These are phyloP conservation scores for Boechera divaricarpa DNA, from an alignment of 345 rosid species.

Conservation along the genomic window DNA sequence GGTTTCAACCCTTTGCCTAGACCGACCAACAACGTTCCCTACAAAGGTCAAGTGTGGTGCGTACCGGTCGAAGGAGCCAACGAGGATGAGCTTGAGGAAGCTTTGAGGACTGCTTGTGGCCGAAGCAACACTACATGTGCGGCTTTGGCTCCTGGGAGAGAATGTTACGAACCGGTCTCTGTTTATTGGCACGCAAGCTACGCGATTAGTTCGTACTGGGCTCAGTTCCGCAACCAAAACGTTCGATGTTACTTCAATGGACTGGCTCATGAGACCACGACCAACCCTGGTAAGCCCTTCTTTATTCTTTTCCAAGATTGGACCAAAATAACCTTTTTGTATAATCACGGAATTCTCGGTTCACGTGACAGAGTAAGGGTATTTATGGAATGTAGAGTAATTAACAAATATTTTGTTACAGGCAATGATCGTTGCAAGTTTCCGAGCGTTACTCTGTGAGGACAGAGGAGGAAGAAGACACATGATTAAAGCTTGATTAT, in stretches of 20 bases:
- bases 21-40: slow-evolving; percentile 60
- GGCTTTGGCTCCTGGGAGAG: slow-evolving; percentile 59
- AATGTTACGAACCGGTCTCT: slow-evolving; percentile 68
- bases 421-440: slow-evolving; percentile 48
- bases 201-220: slow-evolving; percentile 81
- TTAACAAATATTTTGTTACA: not conserved
- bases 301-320: not conserved
- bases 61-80: slow-evolving; percentile 55
- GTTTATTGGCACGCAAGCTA: slow-evolving; percentile 66
- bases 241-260: slow-evolving; percentile 75
- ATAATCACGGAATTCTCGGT: not conserved
- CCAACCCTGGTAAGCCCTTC: slow-evolving; percentile 65
- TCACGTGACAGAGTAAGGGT: not conserved
- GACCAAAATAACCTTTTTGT: slow-evolving; percentile 11
- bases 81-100: slow-evolving; percentile 43
- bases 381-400: not conserved
- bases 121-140: slow-evolving; percentile 62
- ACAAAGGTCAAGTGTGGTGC: slow-evolving; percentile 74
- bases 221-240: slow-evolving; percentile 57
- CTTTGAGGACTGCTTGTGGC: slow-evolving; percentile 54
- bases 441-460: slow-evolving; percentile 46
- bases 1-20: slow-evolving; percentile 54
- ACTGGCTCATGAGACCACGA: slow-evolving; percentile 62
- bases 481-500: slow-evolving; percentile 10
- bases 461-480: not conserved